phyloP scores from a whole-genome alignment of 2,329 filamentous ascomycete genomes.

The Botryotinia convoluta region DNA sequence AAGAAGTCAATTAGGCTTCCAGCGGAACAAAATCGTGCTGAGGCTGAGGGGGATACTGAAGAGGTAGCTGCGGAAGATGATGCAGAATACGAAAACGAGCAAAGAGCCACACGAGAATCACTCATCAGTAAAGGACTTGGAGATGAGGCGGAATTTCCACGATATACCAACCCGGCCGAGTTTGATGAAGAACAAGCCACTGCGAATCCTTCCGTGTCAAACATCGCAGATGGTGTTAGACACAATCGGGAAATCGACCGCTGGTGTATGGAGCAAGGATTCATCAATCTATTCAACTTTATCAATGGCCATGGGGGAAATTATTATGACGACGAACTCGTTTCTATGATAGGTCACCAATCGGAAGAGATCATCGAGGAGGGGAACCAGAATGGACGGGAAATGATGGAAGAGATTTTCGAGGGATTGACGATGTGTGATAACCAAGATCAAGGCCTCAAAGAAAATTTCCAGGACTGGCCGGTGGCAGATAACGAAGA shows the following conservation, averaged over 20 bases:
- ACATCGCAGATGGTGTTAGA: slow-evolving; percentile 36
- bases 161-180: neutral
- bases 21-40: neutral
- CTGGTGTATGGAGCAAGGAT: neutral
- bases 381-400: neutral
- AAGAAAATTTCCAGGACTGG: neutral
- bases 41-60: neutral
- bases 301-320: neutral
- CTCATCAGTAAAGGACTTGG: no score
- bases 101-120: neutral
- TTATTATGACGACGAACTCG: neutral
- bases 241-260: neutral
- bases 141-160: neutral
- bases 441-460: neutral
- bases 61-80: neutral
- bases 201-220: slow-evolving; percentile 41
- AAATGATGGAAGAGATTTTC: neutral
- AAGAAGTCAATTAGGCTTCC: neutral
- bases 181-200: slow-evolving; percentile 41
- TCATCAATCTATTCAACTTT: neutral
- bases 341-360: neutral
- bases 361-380: neutral
- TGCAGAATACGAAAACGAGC: neutral
- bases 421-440: neutral
- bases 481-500: neutral